These are phyloP conservation scores for Pulveroboletus sp. DNA, from an alignment of 768 basidiomycete species.

Conservation along the genomic window DNA sequence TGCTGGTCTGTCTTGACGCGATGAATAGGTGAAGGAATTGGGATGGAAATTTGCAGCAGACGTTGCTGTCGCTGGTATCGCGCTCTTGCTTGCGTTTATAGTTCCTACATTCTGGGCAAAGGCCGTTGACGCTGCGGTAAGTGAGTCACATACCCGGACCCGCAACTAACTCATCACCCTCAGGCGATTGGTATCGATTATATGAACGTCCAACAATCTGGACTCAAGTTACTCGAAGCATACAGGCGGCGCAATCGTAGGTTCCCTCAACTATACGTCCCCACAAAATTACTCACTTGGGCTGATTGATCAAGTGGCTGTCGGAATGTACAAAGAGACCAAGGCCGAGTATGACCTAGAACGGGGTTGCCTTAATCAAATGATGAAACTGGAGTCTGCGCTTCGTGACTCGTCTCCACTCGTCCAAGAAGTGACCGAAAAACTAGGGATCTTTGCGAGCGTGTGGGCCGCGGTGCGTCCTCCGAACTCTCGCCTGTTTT, in stretches of 20 bases:
- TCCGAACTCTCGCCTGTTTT: no score
- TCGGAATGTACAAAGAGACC: constrained; percentile 1
- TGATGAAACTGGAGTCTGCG: constrained; percentile 10
- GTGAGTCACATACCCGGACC: neutral
- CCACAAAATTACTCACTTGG: neutral
- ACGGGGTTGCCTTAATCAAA: constrained; percentile 11
- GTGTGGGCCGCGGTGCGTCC: constrained; percentile 19
- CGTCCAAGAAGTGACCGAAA: constrained; percentile 16
- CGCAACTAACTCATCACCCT: neutral
- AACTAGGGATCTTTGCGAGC: constrained; percentile 15
- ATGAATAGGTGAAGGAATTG: constrained; percentile 14
- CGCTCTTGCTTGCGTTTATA: constrained; percentile 13
- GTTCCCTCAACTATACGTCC: neutral
- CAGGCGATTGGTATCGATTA: constrained; percentile 8
- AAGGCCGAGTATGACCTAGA: constrained; percentile 13
- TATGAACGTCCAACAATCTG: constrained; percentile 1
- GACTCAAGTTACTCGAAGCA: constrained; percentile 6
- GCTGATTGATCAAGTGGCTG: constrained; percentile 6
- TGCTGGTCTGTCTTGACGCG: neutral
- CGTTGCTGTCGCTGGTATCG: constrained; percentile 11
- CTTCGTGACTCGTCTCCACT: constrained; percentile 11
- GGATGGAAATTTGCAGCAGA: constrained; percentile 15
- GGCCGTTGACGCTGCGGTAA: constrained; percentile 4
- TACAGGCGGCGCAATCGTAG: constrained; percentile 5
- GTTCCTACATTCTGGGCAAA: constrained; percentile 8